Evolutionary conservation across 2,329 filamentous ascomycete genomes (phyloP), one percentile per base, ranked within the genome.

Genomic region (Scytalidium lignicola): DNA sequence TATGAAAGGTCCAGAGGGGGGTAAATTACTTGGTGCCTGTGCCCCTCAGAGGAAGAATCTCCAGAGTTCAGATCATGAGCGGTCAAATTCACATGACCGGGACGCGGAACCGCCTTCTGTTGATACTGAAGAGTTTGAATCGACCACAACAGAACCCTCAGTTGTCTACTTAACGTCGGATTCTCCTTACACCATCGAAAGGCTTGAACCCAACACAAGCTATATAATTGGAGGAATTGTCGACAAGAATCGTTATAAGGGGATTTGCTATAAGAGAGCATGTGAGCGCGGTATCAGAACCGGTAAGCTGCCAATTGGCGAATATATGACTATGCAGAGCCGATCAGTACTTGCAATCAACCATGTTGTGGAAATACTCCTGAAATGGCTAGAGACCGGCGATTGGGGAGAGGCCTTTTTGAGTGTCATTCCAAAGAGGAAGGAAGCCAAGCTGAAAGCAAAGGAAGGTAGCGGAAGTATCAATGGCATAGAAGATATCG

Each of bases 351-450:
- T 99, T 50, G 85, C 92, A 3, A 96, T 92, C 7, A 99, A 97
- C 64, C 93, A 99, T 63, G 93, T 99, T 1, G 81, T 93, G 43
- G 92, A 97, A 69, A 97, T 99, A 54, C 96, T 99, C 89, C 71
- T 96, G 42, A 84, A 83, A 56, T 99, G 91, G 90, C 69, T 99
- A 48, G 90, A 96, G 67, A 82, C 81, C 44, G 88, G 88, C 2
- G 87, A 97, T 65, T 99, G 93, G 93, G 91, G 86, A 1, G 75
- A 87, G 62, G 91, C 93, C 0, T 99, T 99, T 65, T 71, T 91
- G 69, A 77, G 81, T 45, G 90, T 95, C 3, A 91, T 99, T 58
- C 93, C 93, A 0, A 90, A 90, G 69, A 76, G 93, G 54, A 99
- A 99, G 67, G 90, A 89, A 1, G 90, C 86, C 0, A 79, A 76